phyloP scores from a whole-genome alignment of 2,329 filamentous ascomycete species.

The Onygenales sp. region DNA sequence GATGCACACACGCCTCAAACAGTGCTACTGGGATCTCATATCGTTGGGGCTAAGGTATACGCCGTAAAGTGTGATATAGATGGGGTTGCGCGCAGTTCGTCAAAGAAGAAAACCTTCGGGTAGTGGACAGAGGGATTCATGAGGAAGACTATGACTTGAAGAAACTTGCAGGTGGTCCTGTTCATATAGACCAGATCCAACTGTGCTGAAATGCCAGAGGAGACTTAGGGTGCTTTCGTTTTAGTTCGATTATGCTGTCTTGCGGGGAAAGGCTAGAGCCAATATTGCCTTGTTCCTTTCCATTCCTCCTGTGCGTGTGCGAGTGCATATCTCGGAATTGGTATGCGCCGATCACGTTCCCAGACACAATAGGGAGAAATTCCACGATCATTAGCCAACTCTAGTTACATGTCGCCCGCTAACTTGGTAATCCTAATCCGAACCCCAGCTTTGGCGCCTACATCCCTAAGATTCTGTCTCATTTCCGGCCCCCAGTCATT shows the following conservation, averaged over 20 bases:
- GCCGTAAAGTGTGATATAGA: no score
- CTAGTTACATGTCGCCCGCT: neutral
- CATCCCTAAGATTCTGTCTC: conserved; percentile 3
- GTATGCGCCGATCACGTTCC: neutral
- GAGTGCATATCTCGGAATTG: neutral
- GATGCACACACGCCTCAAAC: no score
- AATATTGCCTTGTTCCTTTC: neutral
- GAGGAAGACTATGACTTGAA: neutral
- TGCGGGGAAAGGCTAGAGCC: neutral
- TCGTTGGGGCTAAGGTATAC: no score
- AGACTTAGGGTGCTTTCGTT: no score
- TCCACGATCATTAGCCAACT: neutral
- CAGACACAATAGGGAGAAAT: neutral
- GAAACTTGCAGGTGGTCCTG: neutral
- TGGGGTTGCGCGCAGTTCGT: neutral
- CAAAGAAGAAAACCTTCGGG: neutral
- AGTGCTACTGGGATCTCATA: no score
- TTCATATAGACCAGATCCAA: neutral
- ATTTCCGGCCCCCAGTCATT: neutral
- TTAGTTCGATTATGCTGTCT: neutral
- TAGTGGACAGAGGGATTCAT: neutral
- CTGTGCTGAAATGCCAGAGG: neutral
- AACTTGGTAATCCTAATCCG: conserved; percentile 1
- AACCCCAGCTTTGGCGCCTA: conserved; percentile 1
- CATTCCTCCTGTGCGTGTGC: neutral